Base-by-base conservation (phyloP, 345 rosid genomes). In the Populus pruinosa region DNA sequence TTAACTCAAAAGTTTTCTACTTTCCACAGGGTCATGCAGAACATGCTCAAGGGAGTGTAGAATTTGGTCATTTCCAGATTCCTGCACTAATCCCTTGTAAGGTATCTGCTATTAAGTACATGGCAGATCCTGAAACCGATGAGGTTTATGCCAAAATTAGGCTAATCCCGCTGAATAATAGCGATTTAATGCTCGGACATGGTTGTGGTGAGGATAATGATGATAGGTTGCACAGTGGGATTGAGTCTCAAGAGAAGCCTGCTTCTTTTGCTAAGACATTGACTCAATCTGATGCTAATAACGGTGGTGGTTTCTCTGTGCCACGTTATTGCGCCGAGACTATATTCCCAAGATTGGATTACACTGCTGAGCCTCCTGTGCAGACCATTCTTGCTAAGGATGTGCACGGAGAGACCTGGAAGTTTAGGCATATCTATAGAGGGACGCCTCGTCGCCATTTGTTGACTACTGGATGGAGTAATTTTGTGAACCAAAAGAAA, bases 291-390 rank as follows among this genome's bases (percentile, higher is more conserved):
- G 99, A 96, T 80, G 99, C 99, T 71, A 96, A 96, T 68, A 96
- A 96, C 29, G 99, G 99, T 17, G 99, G 99, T 0, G 99, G 99
- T 4, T 96, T 96, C 88, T 96, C 99, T 6, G 99, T 96, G 50
- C 99, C 99, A 0, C 90, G 99, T 11, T 96, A 96, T 76, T 96
- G 99, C n/a, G 99, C 99, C 0, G 98, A 96, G 90, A 93, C 97
- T 11, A 93, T 96, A 65, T 96, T 96, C 67, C 99, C 96, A 2
- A 87, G 91, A 31, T 68, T 96, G 82, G 99, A 96, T 79, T 93
- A 91, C 59, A 88, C 85, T 2, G 92, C 92, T 0, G 97, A 96
- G 66, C 99, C 99, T 27, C 99, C 99, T 3, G 99, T 96, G 70
- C 99, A 96, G 91, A 92, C 89, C 23, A 91, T 96, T 79, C 85